Evolutionary conservation across 495 filamentous ascomycete species (phyloP).

Genomic region (Hyaloscypha finlandica): DNA sequence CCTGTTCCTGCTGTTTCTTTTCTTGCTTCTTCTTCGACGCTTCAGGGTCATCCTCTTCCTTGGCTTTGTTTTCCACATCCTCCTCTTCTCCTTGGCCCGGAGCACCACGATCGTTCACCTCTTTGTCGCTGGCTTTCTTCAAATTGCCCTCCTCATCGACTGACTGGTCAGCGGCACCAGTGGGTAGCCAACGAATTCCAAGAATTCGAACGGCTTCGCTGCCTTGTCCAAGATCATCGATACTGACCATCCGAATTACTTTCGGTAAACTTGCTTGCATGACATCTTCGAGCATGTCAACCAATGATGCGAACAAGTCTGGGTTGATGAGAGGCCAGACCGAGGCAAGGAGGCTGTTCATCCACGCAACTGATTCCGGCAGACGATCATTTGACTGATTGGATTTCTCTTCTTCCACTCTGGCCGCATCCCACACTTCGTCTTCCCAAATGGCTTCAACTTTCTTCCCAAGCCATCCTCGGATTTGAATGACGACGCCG

Average conservation of each 20-base stretch:
- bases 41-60: slow-evolving; percentile 38
- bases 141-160: slow-evolving; percentile 57
- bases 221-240: slow-evolving; percentile 70
- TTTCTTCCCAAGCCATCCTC: slow-evolving; percentile 54
- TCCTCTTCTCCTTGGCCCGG: slow-evolving; percentile 42
- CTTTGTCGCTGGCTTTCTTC: slow-evolving; percentile 35
- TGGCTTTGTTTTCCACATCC: slow-evolving; percentile 30
- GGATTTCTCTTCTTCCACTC: slow-evolving; percentile 43
- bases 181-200: slow-evolving; percentile 66
- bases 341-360: slow-evolving; percentile 62
- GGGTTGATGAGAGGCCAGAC: slow-evolving; percentile 74
- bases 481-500: slow-evolving; percentile 44
- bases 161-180: slow-evolving; percentile 59
- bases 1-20: slow-evolving; percentile 38
- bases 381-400: slow-evolving; percentile 42
- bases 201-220: slow-evolving; percentile 65
- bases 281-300: slow-evolving; percentile 69
- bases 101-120: slow-evolving; percentile 51
- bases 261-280: slow-evolving; percentile 70
- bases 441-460: slow-evolving; percentile 59
- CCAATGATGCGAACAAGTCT: slow-evolving; percentile 63
- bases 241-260: slow-evolving; percentile 65
- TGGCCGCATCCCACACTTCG: slow-evolving; percentile 61
- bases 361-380: slow-evolving; percentile 65
- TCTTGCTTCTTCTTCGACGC: slow-evolving; percentile 32